These are phyloP conservation scores for Piedraia hortae DNA, from an alignment of 2,329 filamentous ascomycete genomes.

Conservation along the genomic window DNA sequence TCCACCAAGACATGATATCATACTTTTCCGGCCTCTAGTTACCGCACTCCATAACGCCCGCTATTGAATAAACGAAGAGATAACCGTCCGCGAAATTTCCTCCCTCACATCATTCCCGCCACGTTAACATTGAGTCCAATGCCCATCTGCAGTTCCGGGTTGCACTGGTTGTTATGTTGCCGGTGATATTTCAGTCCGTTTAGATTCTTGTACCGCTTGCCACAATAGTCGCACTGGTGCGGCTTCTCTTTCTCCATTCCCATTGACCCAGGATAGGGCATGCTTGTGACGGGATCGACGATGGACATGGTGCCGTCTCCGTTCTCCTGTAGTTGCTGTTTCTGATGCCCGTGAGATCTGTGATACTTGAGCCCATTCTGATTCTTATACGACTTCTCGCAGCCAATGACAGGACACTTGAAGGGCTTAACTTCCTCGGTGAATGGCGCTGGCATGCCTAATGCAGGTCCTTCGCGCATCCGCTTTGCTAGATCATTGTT, in stretches of 20 bases:
- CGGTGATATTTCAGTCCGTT: conserved; percentile 86
- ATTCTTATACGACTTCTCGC: conserved; percentile 98
- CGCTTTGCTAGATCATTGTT: conserved; percentile 48
- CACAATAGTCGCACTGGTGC: conserved; percentile 87
- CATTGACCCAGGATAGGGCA: conserved; percentile 79
- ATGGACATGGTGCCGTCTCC: conserved; percentile 94
- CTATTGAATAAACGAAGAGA: too few relatives aligned
- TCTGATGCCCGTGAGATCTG: conserved; percentile 74
- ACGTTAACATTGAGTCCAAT: too few relatives aligned
- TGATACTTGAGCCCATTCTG: conserved; percentile 93
- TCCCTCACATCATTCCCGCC: too few relatives aligned
- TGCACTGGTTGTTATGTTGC: conserved; percentile 56
- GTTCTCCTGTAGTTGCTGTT: conserved; percentile 88
- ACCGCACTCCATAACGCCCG: too few relatives aligned
- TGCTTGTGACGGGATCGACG: conserved; percentile 80
- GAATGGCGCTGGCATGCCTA: conserved; percentile 22
- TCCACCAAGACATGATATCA: too few relatives aligned
- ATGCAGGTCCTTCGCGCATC: conserved; percentile 34
- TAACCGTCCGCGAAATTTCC: too few relatives aligned
- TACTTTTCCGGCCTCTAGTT: too few relatives aligned
- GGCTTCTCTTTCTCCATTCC: conserved; percentile 99
- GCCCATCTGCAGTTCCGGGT: conserved; percentile 49
- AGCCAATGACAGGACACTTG: conserved; percentile 90
- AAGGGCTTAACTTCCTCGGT: conserved; percentile 93
- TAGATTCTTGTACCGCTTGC: conserved; percentile 96